phyloP scores from a whole-genome alignment of 495 filamentous ascomycete species.

The Oleoguttula mirabilis region DNA sequence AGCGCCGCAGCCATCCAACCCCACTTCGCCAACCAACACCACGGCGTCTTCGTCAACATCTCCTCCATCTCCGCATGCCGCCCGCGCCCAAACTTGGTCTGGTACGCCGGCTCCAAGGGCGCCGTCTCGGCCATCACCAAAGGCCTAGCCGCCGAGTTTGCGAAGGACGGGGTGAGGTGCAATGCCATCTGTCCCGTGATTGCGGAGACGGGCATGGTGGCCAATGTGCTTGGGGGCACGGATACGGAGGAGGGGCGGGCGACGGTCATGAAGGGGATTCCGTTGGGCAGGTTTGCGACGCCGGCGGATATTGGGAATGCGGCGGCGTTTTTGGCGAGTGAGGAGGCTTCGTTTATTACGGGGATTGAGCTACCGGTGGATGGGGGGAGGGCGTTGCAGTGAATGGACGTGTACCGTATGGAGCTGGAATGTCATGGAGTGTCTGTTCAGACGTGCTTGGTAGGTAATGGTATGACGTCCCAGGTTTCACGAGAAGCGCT shows the following conservation, averaged over 20 bases:
- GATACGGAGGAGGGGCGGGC: constrained; percentile 51
- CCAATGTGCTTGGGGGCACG: constrained; percentile 26
- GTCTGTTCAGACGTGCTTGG: too few relatives aligned
- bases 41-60: constrained; percentile 23
- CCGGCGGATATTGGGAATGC: constrained; percentile 25
- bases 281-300: constrained; percentile 27
- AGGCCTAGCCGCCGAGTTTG: constrained; percentile 23
- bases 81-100: constrained; percentile 23
- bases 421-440: too few relatives aligned
- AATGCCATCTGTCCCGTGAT: constrained; percentile 22
- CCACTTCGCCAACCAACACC: constrained; percentile 8
- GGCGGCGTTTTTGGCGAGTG: constrained; percentile 25
- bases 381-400: constrained; percentile 20
- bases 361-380: constrained; percentile 24
- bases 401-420: too few relatives aligned
- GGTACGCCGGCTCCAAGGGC: constrained; percentile 24
- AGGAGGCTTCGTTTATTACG: constrained; percentile 26
- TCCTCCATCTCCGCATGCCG: constrained; percentile 22
- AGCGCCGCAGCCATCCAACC: constrained; percentile 8
- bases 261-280: constrained; percentile 53
- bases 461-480: too few relatives aligned
- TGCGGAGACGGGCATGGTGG: constrained; percentile 45
- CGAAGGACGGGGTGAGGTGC: constrained; percentile 13
- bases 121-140: constrained; percentile 23
- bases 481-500: too few relatives aligned